phyloP scores from a whole-genome alignment of 2,329 filamentous ascomycete species.

The Immersiporthe knoxdaviesiana region DNA sequence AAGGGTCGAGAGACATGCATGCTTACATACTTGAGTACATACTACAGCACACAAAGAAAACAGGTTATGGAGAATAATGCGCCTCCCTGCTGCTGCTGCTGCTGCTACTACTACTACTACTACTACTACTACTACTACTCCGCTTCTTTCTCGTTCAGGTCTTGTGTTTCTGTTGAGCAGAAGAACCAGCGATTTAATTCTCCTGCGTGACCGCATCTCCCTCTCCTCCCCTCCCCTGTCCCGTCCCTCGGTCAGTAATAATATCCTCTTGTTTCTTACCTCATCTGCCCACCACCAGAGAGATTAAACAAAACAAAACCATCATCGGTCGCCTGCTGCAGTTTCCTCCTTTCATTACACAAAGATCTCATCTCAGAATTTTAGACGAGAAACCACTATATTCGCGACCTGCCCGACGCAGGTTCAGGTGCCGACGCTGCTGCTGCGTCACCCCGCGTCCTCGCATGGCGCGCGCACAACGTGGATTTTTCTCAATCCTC shows the following conservation, averaged over 20 bases:
- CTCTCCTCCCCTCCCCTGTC: background rate
- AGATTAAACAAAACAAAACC: too few relatives aligned
- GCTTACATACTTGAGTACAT: too few relatives aligned
- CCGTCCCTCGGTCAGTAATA: background rate
- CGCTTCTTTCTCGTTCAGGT: slow-evolving; percentile 18
- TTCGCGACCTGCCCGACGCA: slow-evolving; percentile 27
- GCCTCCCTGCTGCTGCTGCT: slow-evolving; percentile 12
- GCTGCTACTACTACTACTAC: too few relatives aligned
- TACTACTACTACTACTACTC: slow-evolving; percentile 2
- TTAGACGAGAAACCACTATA: slow-evolving; percentile 32
- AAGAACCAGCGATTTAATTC: slow-evolving; percentile 2
- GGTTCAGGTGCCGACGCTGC: slow-evolving; percentile 28
- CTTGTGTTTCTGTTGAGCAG: slow-evolving; percentile 14
- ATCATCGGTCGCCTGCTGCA: slow-evolving; percentile 1
- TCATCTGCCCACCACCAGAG: background rate
- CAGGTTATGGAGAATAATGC: background rate
- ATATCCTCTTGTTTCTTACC: background rate
- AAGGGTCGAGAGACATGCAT: background rate
- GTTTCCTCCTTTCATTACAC: slow-evolving; percentile 16
- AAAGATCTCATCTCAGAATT: slow-evolving; percentile 28
- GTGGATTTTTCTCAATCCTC: slow-evolving; percentile 27
- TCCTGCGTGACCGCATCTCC: background rate
- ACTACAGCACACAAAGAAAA: background rate
- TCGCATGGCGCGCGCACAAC: slow-evolving; percentile 30
- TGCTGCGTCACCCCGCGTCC: slow-evolving; percentile 28